Conservation (phyloP, 306 rosid species). For the Acacia acuminata region DNA sequence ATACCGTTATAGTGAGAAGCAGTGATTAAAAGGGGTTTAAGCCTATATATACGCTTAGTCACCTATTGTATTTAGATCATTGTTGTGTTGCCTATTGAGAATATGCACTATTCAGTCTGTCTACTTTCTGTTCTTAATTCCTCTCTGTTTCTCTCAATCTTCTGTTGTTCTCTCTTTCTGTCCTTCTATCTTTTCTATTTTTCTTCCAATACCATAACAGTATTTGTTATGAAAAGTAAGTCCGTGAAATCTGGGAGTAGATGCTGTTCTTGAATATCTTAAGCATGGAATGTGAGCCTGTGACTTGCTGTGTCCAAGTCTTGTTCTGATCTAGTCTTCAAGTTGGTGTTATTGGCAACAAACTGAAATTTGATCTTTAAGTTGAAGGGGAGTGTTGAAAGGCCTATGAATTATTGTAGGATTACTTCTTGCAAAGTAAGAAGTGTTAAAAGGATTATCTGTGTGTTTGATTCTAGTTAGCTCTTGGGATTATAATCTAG, state of each 20-base stretch:
- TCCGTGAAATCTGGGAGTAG: neutral
- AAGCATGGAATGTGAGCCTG: neutral
- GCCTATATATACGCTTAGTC: too few relatives aligned
- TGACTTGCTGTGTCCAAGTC: neutral
- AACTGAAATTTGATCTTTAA: neutral
- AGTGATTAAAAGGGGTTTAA: too few relatives aligned
- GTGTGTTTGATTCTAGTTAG: neutral
- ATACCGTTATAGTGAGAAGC: too few relatives aligned
- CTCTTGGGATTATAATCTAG: neutral
- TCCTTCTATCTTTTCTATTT: too few relatives aligned
- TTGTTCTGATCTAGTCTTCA: neutral
- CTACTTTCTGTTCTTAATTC: too few relatives aligned
- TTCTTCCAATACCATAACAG: too few relatives aligned
- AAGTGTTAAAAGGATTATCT: neutral
- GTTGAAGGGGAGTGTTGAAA: neutral
- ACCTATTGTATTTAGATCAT: too few relatives aligned
- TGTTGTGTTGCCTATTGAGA: too few relatives aligned
- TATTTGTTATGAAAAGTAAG: neutral
- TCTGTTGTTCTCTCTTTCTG: too few relatives aligned
- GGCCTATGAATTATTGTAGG: neutral
- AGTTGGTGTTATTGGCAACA: neutral
- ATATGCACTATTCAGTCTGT: too few relatives aligned
- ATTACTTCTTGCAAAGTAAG: neutral
- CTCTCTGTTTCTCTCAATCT: too few relatives aligned
- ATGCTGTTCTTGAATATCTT: neutral